Evolutionary conservation across 2,329 filamentous ascomycete genomes (phyloP).

Genomic region (Aspergillus sclerotialis): DNA sequence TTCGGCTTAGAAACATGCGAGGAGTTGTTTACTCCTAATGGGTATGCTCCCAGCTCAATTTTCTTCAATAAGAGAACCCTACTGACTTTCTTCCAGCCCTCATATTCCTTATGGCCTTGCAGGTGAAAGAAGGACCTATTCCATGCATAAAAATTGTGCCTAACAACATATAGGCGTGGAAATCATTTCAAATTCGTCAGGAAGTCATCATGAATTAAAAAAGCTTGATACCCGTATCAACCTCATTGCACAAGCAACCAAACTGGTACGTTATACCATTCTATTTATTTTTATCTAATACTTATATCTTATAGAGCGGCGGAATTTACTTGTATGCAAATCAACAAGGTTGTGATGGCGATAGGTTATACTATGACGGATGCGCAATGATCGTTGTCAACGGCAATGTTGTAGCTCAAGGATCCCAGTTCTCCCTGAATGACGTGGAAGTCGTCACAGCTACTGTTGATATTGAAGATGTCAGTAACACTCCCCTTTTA

Average conservation of each 20-base stretch:
- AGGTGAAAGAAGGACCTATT: constrained; percentile 39
- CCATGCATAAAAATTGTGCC: constrained; percentile 27
- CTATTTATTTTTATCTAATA: no score
- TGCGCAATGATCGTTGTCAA: constrained; percentile 58
- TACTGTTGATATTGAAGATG: constrained; percentile 64
- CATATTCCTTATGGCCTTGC: constrained; percentile 54
- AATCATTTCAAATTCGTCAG: constrained; percentile 64
- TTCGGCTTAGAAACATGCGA: constrained; percentile 62
- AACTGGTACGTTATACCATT: constrained; percentile 15
- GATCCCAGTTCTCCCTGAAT: constrained; percentile 57
- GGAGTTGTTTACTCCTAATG: constrained; percentile 56
- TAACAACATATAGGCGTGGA: constrained; percentile 53
- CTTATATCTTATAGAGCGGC: constrained; percentile 28
- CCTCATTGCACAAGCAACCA: constrained; percentile 60
- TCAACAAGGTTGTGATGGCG: constrained; percentile 53
- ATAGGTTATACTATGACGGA: constrained; percentile 57
- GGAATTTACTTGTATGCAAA: constrained; percentile 56
- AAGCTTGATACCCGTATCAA: constrained; percentile 60
- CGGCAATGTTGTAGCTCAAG: constrained; percentile 58
- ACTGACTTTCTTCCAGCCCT: constrained; percentile 34
- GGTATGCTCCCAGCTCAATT: constrained; percentile 10
- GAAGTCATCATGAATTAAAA: constrained; percentile 60
- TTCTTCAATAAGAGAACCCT: constrained; percentile 10
- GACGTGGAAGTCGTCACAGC: constrained; percentile 62
- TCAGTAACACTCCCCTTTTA: constrained; percentile 41